A percentile compares a stretch with the other conserved stretches of the same genome.
phyloP scores from a whole-genome alignment of 306 rosid genomes.

The Cucurbita moschata region DNA sequence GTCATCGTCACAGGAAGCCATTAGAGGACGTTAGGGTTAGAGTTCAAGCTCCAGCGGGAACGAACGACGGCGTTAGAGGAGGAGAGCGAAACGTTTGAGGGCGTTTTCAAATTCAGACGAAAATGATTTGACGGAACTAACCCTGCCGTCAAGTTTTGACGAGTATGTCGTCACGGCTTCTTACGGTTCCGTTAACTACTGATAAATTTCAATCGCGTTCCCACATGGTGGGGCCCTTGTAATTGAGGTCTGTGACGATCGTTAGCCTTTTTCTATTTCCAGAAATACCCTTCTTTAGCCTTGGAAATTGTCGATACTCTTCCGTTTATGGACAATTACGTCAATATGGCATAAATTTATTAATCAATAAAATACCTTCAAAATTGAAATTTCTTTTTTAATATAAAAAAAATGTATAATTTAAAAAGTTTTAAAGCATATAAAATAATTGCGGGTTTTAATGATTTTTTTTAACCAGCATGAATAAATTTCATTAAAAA shows the following conservation, averaged over 20 bases:
- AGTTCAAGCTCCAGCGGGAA: constrained; percentile 23
- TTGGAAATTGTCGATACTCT: background rate
- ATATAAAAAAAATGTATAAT: too few relatives aligned
- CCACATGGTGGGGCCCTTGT: constrained; percentile 2
- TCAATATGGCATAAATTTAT: background rate
- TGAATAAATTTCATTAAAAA: too few relatives aligned
- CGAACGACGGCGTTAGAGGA: constrained; percentile 52
- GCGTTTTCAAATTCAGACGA: constrained; percentile 10
- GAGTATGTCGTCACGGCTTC: constrained; percentile 43
- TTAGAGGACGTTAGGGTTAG: constrained; percentile 63
- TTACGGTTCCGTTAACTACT: constrained; percentile 78
- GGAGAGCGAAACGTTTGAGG: constrained; percentile 6
- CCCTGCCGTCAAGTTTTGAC: constrained; percentile 27
- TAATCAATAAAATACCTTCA: background rate
- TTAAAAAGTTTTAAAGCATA: too few relatives aligned
- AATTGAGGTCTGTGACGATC: background rate
- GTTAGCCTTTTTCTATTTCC: constrained; percentile 3
- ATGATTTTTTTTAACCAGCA: too few relatives aligned
- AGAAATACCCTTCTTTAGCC: background rate
- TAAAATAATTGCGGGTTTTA: too few relatives aligned
- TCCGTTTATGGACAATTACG: background rate
- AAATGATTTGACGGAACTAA: constrained; percentile 45
- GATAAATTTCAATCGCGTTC: background rate
- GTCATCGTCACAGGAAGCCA: constrained; percentile 95
- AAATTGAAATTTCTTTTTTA: too few relatives aligned